Conservation (phyloP, 352 stramenopile species). For the Globisporangium spiculum region DNA sequence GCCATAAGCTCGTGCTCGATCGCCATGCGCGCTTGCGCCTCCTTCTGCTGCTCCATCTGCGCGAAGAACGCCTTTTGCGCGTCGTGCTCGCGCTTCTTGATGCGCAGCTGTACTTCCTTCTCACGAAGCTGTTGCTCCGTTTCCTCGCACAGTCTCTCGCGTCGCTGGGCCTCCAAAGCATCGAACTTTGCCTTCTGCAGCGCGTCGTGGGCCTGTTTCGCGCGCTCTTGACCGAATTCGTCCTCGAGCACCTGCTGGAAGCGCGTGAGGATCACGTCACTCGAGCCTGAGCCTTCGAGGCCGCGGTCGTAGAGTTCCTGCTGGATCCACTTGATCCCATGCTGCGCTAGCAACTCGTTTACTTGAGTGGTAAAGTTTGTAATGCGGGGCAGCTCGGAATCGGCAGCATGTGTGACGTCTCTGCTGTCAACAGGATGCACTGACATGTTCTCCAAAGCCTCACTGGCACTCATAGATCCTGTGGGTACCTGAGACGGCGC, state of each 20-base stretch:
- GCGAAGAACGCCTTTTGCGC: conserved; percentile 50
- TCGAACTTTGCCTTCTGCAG: conserved; percentile 27
- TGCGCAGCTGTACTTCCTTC: conserved; percentile 30
- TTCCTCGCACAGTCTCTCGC: conserved; percentile 33
- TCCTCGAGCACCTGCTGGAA: conserved; percentile 39
- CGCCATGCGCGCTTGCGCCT: conserved; percentile 27
- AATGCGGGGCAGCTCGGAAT: neutral
- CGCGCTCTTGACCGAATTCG: conserved; percentile 25
- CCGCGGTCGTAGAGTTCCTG: conserved; percentile 79
- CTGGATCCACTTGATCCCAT: conserved; percentile 70
- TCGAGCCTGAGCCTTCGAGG: conserved; percentile 51
- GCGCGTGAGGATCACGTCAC: conserved; percentile 36
- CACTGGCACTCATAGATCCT: neutral
- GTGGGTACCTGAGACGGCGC: too few relatives aligned
- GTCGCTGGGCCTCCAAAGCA: conserved; percentile 27
- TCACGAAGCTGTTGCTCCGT: conserved; percentile 35
- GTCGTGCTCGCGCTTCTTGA: conserved; percentile 45
- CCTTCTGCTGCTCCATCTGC: conserved; percentile 59
- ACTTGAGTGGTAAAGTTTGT: conserved; percentile 22
- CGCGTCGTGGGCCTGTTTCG: neutral
- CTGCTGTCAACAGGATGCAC: too few relatives aligned
- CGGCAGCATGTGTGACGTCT: neutral
- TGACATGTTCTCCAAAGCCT: neutral
- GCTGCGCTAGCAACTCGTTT: conserved; percentile 23
- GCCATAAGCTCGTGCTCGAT: conserved; percentile 55